These are phyloP conservation scores for Ballota nigra DNA, from an alignment of 257 asterid genomes.

Conservation along the genomic window DNA sequence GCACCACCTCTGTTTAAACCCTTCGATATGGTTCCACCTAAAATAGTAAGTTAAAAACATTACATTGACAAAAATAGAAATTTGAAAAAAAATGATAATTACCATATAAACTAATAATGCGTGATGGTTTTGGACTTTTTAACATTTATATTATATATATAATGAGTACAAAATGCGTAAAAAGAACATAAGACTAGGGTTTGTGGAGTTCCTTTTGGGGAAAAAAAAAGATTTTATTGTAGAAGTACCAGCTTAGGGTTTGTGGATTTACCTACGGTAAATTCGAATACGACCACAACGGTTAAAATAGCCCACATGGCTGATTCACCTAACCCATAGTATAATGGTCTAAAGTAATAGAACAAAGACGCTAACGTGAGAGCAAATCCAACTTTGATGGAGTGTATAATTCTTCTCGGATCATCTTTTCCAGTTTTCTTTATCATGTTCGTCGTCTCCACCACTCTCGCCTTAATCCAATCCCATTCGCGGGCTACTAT, in stretches of 20 bases:
- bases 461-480: conserved; percentile 18
- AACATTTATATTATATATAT: too few species aligned
- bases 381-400: conserved; percentile 59
- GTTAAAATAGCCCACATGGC: conserved; percentile 74
- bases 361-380: conserved; percentile 49
- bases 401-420: conserved; percentile 54
- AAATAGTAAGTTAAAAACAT: not conserved
- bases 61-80: too few species aligned
- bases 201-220: too few species aligned
- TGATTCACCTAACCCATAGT: conserved; percentile 51
- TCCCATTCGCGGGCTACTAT: not conserved
- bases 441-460: not conserved
- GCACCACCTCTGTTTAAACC: conserved; percentile 63
- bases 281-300: conserved; percentile 62
- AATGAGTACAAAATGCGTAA: too few species aligned
- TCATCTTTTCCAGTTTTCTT: conserved; percentile 53
- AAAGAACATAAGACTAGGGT: too few species aligned
- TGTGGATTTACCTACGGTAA: conserved; percentile 46
- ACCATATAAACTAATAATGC: too few species aligned
- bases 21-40: conserved; percentile 66
- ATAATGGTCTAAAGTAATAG: conserved; percentile 56
- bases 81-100: too few species aligned
- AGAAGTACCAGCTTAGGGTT: too few species aligned
- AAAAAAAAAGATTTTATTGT: too few species aligned
- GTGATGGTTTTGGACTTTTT: too few species aligned